Conservation (phyloP, 2,329 filamentous ascomycete species). For the Epichloe sylvatica region DNA sequence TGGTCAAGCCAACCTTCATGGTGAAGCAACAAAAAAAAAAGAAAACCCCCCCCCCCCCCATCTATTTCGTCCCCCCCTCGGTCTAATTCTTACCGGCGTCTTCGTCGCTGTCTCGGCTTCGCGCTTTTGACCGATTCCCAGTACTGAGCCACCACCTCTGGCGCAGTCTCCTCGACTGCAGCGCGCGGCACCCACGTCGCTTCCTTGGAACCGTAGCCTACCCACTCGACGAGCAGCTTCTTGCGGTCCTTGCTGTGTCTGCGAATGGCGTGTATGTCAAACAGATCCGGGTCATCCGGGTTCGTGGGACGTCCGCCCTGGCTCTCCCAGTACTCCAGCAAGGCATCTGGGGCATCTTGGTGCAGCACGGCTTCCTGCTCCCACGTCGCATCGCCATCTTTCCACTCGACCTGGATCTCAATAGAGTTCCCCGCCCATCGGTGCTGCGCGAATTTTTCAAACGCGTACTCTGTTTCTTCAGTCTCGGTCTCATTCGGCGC, state of each 20-base stretch:
- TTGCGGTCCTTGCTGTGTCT: constrained; percentile 17
- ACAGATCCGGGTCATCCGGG: constrained; percentile 17
- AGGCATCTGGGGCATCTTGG: constrained; percentile 16
- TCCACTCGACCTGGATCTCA: constrained; percentile 20
- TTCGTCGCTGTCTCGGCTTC: background rate
- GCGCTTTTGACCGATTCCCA: constrained; percentile 7
- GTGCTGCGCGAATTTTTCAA: constrained; percentile 13
- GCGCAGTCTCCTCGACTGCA: constrained; percentile 15
- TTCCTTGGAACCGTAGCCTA: constrained; percentile 18
- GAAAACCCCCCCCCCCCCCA: background rate
- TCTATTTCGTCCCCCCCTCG: background rate
- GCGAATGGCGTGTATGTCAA: constrained; percentile 20
- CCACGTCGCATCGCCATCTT: constrained; percentile 18
- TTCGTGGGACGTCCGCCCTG: constrained; percentile 20
- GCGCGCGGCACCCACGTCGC: constrained; percentile 17
- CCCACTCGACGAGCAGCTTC: constrained; percentile 22
- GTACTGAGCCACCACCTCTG: constrained; percentile 16
- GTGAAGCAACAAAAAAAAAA: no score
- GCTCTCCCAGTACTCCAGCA: constrained; percentile 21
- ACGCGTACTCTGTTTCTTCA: constrained; percentile 6
- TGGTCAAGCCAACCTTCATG: no score
- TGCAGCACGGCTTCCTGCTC: constrained; percentile 21
- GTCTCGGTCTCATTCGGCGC: background rate
- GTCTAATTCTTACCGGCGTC: background rate
- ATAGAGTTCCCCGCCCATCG: constrained; percentile 18